Evolutionary conservation across 768 basidiomycete species (phyloP).

Genomic region (Leucosporidium yakuticum): DNA sequence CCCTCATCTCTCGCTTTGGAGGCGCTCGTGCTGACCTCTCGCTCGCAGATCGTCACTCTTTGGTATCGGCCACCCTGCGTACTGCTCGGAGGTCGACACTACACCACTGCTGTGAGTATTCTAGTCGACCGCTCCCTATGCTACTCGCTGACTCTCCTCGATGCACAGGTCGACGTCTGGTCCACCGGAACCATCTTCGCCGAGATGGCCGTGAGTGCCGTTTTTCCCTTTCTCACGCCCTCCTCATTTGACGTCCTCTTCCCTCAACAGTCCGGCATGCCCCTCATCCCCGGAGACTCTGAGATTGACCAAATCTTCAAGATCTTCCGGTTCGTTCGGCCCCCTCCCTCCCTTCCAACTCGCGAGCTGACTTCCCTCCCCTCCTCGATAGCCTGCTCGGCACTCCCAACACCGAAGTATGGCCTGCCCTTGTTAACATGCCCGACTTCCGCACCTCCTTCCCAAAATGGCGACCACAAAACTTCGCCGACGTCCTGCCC

Average conservation of each 20-base stretch:
- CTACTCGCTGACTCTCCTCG: neutral
- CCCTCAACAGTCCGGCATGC: conserved; percentile 9
- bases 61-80: conserved; percentile 99
- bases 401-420: conserved; percentile 78
- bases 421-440: conserved; percentile 80
- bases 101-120: conserved; percentile 44
- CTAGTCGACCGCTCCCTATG: neutral
- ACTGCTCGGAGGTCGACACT: conserved; percentile 87
- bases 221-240: neutral
- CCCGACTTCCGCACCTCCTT: conserved; percentile 96
- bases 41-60: conserved; percentile 81
- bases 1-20: neutral
- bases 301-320: conserved; percentile 99
- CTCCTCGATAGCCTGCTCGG: conserved; percentile 68
- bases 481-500: conserved; percentile 47
- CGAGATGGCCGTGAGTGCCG: conserved; percentile 64
- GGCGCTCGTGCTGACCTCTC: neutral
- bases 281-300: conserved; percentile 85
- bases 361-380: neutral
- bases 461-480: conserved; percentile 83
- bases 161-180: conserved; percentile 97
- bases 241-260: neutral
- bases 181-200: conserved; percentile 95
- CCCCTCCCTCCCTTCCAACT: neutral
- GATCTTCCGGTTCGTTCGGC: conserved; percentile 74